Percentiles rank a stretch among this genome's conserved stretches.
Evolutionary conservation across 345 rosid species (phyloP).

Genomic region (Pugionium cornutum): DNA sequence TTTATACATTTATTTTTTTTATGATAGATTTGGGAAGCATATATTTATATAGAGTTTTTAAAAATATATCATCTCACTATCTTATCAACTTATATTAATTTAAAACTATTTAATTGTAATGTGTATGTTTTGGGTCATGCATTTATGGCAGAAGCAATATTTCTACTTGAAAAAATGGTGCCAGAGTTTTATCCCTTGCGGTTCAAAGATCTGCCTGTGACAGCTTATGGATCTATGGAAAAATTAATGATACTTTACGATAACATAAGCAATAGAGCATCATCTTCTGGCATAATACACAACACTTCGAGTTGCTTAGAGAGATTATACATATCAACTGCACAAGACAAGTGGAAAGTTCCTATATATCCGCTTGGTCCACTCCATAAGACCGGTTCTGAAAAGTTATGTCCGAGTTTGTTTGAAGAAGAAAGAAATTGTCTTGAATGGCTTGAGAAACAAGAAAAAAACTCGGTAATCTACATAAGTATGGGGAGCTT

Average conservation of each 20-base stretch:
- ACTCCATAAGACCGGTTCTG: conserved; percentile 20
- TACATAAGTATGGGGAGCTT: conserved; percentile 45
- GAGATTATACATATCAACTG: conserved; percentile 13
- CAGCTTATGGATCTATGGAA: conserved; percentile 23
- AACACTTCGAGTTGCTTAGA: conserved; percentile 40
- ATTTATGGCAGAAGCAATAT: conserved; percentile 3
- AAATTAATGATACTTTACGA: conserved; percentile 15
- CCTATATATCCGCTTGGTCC: conserved; percentile 40
- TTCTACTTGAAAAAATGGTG: conserved; percentile 19
- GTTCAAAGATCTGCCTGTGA: conserved; percentile 34
- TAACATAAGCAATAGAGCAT: conserved; percentile 4
- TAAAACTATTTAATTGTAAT: no score
- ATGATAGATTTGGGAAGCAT: no score
- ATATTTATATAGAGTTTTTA: no score
- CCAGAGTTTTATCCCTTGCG: conserved; percentile 27
- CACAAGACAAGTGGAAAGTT: conserved; percentile 18
- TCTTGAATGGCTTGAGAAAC: conserved; percentile 44
- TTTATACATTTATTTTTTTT: no score
- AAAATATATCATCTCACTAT: no score
- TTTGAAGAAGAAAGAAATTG: conserved; percentile 39
- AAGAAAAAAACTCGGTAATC: conserved; percentile 36
- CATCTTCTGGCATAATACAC: conserved; percentile 36
- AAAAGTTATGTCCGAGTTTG: conserved; percentile 8
- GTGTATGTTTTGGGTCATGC: no score
- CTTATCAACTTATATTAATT: no score